Evolutionary conservation across 768 basidiomycete species (phyloP).

Genomic region (Hygrophorus pudorinus): DNA sequence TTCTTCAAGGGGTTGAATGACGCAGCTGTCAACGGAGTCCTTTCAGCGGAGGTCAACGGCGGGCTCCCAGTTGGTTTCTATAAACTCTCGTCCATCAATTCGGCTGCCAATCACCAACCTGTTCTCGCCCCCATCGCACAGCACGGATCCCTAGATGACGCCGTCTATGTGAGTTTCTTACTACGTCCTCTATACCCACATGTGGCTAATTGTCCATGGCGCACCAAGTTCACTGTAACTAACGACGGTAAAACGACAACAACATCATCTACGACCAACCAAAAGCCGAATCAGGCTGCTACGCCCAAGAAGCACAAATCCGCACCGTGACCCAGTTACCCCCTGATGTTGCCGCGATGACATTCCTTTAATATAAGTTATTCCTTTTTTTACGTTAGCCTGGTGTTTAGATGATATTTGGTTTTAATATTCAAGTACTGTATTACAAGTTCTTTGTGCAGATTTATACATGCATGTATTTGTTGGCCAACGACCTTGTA

Average conservation of each 20-base stretch:
- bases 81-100: constrained; percentile 34
- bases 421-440: no score
- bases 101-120: constrained; percentile 38
- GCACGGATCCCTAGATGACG: constrained; percentile 31
- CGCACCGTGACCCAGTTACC: no score
- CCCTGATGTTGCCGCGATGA: no score
- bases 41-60: constrained; percentile 36
- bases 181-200: neutral
- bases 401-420: no score
- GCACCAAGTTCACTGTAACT: constrained; percentile 15
- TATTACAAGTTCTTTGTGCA: no score
- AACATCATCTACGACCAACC: no score
- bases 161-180: constrained; percentile 20
- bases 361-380: no score
- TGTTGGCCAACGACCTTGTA: no score
- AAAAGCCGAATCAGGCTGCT: constrained; percentile 1
- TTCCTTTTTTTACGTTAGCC: no score
- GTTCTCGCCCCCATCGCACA: constrained; percentile 28
- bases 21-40: constrained; percentile 32
- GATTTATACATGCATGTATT: no score
- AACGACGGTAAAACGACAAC: constrained; percentile 6
- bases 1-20: constrained; percentile 51
- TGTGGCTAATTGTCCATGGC: neutral
- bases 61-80: constrained; percentile 48
- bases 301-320: neutral